These are phyloP conservation scores for Diphasiastrum complanatum DNA, from an alignment of 83 land plant species.

Conservation along the genomic window DNA sequence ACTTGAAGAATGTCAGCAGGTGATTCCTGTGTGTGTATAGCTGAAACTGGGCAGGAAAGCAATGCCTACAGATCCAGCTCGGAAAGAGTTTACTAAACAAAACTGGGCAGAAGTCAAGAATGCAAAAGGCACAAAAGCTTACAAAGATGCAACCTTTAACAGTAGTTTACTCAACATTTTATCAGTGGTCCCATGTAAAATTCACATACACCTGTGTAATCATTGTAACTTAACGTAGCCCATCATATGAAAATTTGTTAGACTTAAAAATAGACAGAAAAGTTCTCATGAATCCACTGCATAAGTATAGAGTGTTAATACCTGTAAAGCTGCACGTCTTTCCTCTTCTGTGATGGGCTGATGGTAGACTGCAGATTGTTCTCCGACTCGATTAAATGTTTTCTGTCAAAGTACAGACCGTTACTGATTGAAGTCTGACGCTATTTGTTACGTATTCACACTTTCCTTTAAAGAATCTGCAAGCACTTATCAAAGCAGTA, in stretches of 20 bases:
- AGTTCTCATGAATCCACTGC: neutral
- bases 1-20: constrained; percentile 17
- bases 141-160: too few relatives aligned
- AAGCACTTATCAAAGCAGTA: too few relatives aligned
- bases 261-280: neutral
- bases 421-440: too few relatives aligned
- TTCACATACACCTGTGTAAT: too few relatives aligned
- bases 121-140: too few relatives aligned
- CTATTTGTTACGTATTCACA: too few relatives aligned
- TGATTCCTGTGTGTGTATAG: constrained; percentile 22
- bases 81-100: neutral
- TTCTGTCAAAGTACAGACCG: too few relatives aligned
- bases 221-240: too few relatives aligned
- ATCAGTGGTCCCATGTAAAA: too few relatives aligned
- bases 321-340: constrained; percentile 25
- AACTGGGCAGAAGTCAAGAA: too few relatives aligned
- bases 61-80: constrained; percentile 16
- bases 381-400: constrained; percentile 5
- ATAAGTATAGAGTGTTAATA: neutral
- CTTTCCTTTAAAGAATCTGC: too few relatives aligned
- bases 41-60: constrained; percentile 21
- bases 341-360: constrained; percentile 26
- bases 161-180: too few relatives aligned
- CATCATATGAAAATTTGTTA: neutral
- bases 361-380: constrained; percentile 26